Base-by-base conservation (phyloP, 345 rosid species). In the Fremontodendron californicum region DNA sequence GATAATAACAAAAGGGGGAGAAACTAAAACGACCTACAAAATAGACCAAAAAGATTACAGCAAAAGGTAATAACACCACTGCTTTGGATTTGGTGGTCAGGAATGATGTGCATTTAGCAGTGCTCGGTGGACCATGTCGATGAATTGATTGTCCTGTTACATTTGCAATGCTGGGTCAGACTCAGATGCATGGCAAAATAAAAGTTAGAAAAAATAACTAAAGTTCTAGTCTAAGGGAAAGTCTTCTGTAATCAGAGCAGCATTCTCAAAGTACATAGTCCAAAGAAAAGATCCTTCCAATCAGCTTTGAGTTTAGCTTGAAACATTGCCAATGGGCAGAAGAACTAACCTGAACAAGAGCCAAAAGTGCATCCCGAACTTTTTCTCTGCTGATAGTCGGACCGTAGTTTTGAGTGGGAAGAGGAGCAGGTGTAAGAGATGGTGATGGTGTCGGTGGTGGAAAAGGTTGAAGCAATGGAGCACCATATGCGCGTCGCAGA, bases 371-470 rank as follows among this genome's bases (percentile, higher is more conserved):
- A 62, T 92, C 97, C 74, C 88, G 87, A 25, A 91, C 93, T 83
- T 85, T 88, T n/a, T 92, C 99, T 83, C 87, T 90, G 88, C 78
- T 93, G 58, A 90, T 82, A 76, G 83, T 55, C 1, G 84, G 39
- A 83, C 39, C 73, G 27, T 25, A 45, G 55, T 25, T 43, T 27
- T 45, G 73, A 7, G 1, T 23, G 29, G 54, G 82, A 66, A 57
- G 60, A 52, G 84, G 58, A 75, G 83, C 73, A 71, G 98, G 94
- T 18, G 97, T 87, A 31, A 93, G 99, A 65, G 97, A 90, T 70
- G 86, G 91, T 72, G 97, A 90, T 31, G 99, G 98, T 57, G 84
- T 88, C 12, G 98, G 99, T 35, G 98, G 99, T 67, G 98, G 98
- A 82, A 93, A 95, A 37, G 99, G 93, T 80, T 95, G 99, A 82